Base-by-base conservation (phyloP, 495 filamentous ascomycete species). In the Hypomontagnella submonticulosa region DNA sequence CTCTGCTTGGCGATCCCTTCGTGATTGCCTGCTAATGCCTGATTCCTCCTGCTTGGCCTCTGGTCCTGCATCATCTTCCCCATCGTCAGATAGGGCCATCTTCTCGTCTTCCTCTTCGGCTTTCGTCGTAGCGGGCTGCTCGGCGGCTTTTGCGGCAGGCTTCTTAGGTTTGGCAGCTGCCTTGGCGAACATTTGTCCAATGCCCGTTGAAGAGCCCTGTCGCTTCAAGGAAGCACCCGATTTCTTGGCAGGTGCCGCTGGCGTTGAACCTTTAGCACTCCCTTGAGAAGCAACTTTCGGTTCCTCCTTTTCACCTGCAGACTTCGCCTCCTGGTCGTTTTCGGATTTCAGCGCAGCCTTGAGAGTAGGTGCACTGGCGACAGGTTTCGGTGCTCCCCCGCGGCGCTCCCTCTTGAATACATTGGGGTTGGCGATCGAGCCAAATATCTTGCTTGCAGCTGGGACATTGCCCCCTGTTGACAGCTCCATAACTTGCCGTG, bases 161-260 rank as follows among this genome's bases (percentile, higher is more conserved):
- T 81, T 80, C 69, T 85, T 86, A n/a, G 81, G 69, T 61, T 85
- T 88, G 0, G 90, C 79, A 40, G 90, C 91, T 2, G 89, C 83
- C 70, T 92, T 96, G 5, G 92, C 90, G 73, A 96, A 96, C 1
- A 92, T 90, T 67, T 89, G 90, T 75, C 95, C 92, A 20, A 97
- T 85, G 57, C 85, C 87, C 12, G 85, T 83, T 32, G 68, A 82
- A 78, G 68, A 77, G 3, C 59, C 72, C 32, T 88, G 85, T 13
- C 83, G 83, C 72, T 92, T 91, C 10, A 84, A 56, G 1, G 83
- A 66, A 12, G 80, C 74, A 37, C 77, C 47, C 0, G 44, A 70
- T 59, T 81, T 83, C 59, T 81, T 81, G n/a, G 70, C 44, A 13
- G 73, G 44, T 8, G 72, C 55, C n/a, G 73, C 46, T 42, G 75